Conservation (phyloP, 768 basidiomycete genomes). For the Mycena haematopus region DNA sequence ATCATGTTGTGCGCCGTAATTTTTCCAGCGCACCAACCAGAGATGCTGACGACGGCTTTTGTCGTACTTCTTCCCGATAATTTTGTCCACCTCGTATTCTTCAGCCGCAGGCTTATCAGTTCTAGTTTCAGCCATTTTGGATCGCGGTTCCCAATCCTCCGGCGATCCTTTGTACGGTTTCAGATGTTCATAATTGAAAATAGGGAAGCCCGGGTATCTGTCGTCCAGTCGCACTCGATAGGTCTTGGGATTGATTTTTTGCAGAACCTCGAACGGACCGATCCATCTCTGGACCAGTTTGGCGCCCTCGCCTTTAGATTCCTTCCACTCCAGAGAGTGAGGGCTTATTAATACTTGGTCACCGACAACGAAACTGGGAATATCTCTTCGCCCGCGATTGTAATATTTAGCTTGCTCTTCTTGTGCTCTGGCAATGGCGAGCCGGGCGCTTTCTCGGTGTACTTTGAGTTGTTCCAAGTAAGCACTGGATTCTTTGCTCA, state of each 20-base stretch:
- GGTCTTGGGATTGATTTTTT: conserved; percentile 20
- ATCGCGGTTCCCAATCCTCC: not conserved
- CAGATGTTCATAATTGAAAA: conserved; percentile 28
- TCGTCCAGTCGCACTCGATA: conserved; percentile 14
- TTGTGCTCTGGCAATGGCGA: conserved; percentile 25
- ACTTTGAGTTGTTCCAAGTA: not conserved
- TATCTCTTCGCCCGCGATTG: conserved; percentile 20
- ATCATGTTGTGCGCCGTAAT: too few species aligned
- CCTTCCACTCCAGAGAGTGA: conserved; percentile 29
- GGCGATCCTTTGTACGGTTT: conserved; percentile 8
- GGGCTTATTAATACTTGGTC: conserved; percentile 31
- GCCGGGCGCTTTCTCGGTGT: conserved; percentile 17
- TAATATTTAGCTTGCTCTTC: too few species aligned
- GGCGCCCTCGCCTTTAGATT: conserved; percentile 28
- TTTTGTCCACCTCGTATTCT: conserved; percentile 1
- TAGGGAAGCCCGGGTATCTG: conserved; percentile 18
- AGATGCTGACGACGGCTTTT: too few species aligned
- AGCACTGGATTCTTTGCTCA: not conserved
- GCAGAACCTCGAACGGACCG: conserved; percentile 26
- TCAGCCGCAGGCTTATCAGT: not conserved
- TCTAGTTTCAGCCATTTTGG: too few species aligned
- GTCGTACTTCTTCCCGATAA: not conserved
- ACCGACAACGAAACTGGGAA: conserved; percentile 19
- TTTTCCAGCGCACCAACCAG: too few species aligned
- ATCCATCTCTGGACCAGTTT: conserved; percentile 23